phyloP scores from a whole-genome alignment of 495 filamentous ascomycete species.

The Daldinia concentrica region DNA sequence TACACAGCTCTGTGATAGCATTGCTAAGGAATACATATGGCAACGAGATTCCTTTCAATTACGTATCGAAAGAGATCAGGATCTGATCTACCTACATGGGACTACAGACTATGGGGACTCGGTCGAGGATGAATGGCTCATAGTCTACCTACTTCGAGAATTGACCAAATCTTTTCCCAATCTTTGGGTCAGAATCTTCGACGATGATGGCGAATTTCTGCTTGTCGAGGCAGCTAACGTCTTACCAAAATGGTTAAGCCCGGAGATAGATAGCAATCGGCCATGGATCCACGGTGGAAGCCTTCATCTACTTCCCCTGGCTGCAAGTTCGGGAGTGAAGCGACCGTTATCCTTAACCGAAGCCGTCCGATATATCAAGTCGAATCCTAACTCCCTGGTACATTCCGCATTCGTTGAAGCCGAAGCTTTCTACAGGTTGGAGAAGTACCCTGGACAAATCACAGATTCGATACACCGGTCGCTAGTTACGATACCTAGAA shows the following conservation, averaged over 20 bases:
- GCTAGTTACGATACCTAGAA: constrained; percentile 77
- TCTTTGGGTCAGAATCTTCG: constrained; percentile 82
- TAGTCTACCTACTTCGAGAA: constrained; percentile 89
- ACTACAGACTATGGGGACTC: constrained; percentile 89
- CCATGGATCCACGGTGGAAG: constrained; percentile 82
- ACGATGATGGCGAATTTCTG: constrained; percentile 94
- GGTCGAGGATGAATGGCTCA: constrained; percentile 96
- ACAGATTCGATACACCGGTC: constrained; percentile 75
- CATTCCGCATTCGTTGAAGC: constrained; percentile 77
- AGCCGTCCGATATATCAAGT: constrained; percentile 65
- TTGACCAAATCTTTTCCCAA: constrained; percentile 76
- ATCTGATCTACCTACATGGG: constrained; percentile 68
- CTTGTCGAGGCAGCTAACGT: constrained; percentile 92
- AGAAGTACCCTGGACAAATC: constrained; percentile 82
- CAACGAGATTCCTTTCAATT: constrained; percentile 82
- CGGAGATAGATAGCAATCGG: constrained; percentile 86
- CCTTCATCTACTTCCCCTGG: constrained; percentile 75
- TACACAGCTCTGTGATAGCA: constrained; percentile 64
- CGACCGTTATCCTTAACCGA: constrained; percentile 66
- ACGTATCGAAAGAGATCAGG: constrained; percentile 64
- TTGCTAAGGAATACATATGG: constrained; percentile 91
- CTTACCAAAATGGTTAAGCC: constrained; percentile 89
- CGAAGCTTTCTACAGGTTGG: constrained; percentile 88
- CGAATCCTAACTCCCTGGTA: constrained; percentile 63
- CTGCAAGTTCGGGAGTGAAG: constrained; percentile 42